A percentile compares a stretch with the other conserved stretches of the same genome.
Conservation (phyloP, 768 basidiomycete genomes). For the Fomitopsis serialis region DNA sequence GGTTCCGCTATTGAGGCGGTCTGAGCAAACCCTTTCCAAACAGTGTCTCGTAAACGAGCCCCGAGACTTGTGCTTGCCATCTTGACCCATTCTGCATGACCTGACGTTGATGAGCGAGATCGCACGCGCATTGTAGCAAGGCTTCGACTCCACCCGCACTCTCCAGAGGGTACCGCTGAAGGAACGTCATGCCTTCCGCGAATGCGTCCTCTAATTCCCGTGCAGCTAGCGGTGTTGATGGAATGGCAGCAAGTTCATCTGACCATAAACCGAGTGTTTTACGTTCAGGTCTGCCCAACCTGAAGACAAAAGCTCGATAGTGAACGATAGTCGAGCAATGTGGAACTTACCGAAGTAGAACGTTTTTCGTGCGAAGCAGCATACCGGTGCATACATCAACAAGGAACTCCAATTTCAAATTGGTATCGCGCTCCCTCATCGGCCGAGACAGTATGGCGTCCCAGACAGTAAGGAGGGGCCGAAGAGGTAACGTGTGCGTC, state of each 20-base stretch:
- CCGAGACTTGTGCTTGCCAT: constrained; percentile 40
- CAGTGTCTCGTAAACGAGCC: constrained; percentile 46
- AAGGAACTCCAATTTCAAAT: constrained; percentile 64
- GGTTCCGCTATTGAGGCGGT: constrained; percentile 37
- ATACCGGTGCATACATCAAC: constrained; percentile 67
- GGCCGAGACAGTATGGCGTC: constrained; percentile 64
- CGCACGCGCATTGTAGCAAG: constrained; percentile 61
- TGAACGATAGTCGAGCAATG: background rate
- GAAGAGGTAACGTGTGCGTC: constrained; percentile 65
- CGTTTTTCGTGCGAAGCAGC: constrained; percentile 51
- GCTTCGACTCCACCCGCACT: constrained; percentile 66
- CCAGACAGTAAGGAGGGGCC: constrained; percentile 59
- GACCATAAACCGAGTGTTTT: constrained; percentile 49
- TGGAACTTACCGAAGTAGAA: constrained; percentile 40
- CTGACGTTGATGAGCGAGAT: constrained; percentile 49
- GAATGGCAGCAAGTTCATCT: constrained; percentile 34
- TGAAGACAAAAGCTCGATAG: constrained; percentile 20
- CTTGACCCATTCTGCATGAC: constrained; percentile 30
- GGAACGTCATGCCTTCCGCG: constrained; percentile 55
- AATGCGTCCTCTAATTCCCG: constrained; percentile 62
- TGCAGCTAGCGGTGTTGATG: constrained; percentile 38
- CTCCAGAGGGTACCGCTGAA: constrained; percentile 61
- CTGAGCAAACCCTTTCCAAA: constrained; percentile 67
- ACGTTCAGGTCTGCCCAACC: constrained; percentile 45
- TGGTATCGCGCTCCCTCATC: constrained; percentile 43